Conservation (phyloP, 768 basidiomycete genomes). For the Amanita molliuscula region DNA sequence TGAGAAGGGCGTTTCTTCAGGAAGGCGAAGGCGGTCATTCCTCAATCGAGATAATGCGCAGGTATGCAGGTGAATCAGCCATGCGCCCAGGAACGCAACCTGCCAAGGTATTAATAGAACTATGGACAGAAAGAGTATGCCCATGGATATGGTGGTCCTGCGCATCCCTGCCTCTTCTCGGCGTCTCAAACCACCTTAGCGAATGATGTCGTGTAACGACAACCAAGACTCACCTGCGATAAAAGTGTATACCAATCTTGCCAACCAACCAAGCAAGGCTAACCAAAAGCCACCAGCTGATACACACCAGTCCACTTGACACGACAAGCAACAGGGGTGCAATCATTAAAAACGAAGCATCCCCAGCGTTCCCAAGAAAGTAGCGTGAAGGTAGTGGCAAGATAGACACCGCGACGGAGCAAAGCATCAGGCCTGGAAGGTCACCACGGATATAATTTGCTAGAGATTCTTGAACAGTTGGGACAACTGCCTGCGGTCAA, state of each 20-base stretch:
- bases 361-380: conserved; percentile 52
- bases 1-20: conserved; percentile 5
- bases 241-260: conserved; percentile 19
- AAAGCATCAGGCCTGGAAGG: conserved; percentile 31
- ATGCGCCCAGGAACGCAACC: conserved; percentile 78
- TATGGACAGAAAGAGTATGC: conserved; percentile 52
- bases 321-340: conserved; percentile 48
- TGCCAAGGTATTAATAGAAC: conserved; percentile 84
- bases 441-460: conserved; percentile 25
- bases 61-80: conserved; percentile 67
- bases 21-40: conserved; percentile 13
- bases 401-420: conserved; percentile 35
- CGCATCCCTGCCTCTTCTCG: conserved; percentile 28
- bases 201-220: neutral
- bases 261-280: conserved; percentile 38
- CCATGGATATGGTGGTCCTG: conserved; percentile 46
- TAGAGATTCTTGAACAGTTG: conserved; percentile 41
- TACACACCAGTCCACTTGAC: conserved; percentile 52
- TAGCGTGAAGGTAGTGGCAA: conserved; percentile 46
- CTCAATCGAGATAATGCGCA: conserved; percentile 32
- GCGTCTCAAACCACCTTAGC: conserved; percentile 13
- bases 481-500: conserved; percentile 26
- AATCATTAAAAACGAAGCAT: conserved; percentile 35
- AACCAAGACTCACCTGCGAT: conserved; percentile 23
- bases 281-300: conserved; percentile 46